Evolutionary conservation across 352 stramenopile genomes (phyloP).

Genomic region (Phytopythium kandeliae): DNA sequence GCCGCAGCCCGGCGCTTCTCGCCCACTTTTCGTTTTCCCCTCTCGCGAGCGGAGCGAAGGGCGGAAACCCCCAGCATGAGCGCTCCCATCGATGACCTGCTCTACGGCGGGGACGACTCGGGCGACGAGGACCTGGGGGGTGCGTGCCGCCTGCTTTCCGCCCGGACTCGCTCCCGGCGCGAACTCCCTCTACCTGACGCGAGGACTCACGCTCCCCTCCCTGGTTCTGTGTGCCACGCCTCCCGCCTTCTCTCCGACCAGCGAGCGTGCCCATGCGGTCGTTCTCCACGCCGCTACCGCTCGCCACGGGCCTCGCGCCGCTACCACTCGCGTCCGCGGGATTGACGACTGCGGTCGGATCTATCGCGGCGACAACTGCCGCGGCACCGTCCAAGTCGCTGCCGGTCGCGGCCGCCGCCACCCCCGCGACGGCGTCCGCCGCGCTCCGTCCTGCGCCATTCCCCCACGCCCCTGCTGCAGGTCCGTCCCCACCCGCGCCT

Average conservation of each 20-base stretch:
- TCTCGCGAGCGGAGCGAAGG: slow-evolving; percentile 2
- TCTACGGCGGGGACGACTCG: slow-evolving; percentile 79
- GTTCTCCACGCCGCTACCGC: slow-evolving; percentile 22
- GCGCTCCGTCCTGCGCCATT: slow-evolving; percentile 14
- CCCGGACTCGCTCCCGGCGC: too few species aligned
- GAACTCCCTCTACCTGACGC: too few species aligned
- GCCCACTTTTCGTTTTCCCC: slow-evolving; percentile 7
- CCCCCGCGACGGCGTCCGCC: slow-evolving; percentile 16
- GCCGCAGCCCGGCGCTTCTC: too few species aligned
- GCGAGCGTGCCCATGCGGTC: slow-evolving; percentile 29
- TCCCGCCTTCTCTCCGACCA: not conserved
- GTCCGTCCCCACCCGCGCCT: not conserved
- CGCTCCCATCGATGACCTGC: slow-evolving; percentile 77
- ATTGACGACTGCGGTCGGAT: not conserved
- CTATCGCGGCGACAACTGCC: not conserved
- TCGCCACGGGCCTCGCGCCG: slow-evolving; percentile 9
- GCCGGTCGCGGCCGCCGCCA: slow-evolving; percentile 1
- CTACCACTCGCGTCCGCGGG: slow-evolving; percentile 7
- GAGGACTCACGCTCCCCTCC: too few species aligned
- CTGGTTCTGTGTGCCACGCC: too few species aligned
- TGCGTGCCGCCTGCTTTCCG: slow-evolving; percentile 19
- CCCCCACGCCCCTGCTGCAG: slow-evolving; percentile 2
- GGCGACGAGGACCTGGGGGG: slow-evolving; percentile 69
- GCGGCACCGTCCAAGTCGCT: slow-evolving; percentile 13
- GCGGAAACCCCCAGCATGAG: slow-evolving; percentile 39